These are phyloP conservation scores for Vaccinium myrtillus DNA, from an alignment of 148 eudicot genomes.

Conservation along the genomic window DNA sequence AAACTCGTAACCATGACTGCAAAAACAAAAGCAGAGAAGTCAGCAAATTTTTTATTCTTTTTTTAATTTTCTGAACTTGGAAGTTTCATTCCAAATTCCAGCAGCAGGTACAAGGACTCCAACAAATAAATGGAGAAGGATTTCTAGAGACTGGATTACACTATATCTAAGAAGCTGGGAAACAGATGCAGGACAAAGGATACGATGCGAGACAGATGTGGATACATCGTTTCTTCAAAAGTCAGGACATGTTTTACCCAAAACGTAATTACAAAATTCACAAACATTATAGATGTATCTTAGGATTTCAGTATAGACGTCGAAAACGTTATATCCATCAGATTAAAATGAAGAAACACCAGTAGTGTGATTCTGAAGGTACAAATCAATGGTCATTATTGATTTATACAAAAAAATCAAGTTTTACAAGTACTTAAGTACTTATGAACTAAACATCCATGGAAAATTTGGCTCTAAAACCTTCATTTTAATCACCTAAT, in stretches of 20 bases:
- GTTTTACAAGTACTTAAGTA: neutral
- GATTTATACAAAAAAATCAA: neutral
- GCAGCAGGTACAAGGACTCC: neutral
- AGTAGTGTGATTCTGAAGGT: neutral
- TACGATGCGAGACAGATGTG: neutral
- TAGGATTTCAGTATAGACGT: neutral
- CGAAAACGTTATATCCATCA: neutral
- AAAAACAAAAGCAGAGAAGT: slow-evolving; percentile 14
- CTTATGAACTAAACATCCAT: neutral
- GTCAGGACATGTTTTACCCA: neutral
- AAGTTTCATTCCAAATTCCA: neutral
- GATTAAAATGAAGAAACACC: neutral
- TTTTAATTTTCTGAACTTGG: neutral
- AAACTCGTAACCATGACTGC: slow-evolving; percentile 93
- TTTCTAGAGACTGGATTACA: neutral
- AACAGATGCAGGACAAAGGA: neutral
- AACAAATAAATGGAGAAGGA: too few species aligned
- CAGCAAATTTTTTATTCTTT: neutral
- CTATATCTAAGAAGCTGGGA: neutral
- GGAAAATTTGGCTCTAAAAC: neutral
- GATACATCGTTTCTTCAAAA: neutral
- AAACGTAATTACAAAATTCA: neutral
- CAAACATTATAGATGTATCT: neutral
- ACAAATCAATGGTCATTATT: neutral
- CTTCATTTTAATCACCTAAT: neutral